Evolutionary conservation across 306 rosid genomes (phyloP).

Genomic region (Vigna reflexopilosa): DNA sequence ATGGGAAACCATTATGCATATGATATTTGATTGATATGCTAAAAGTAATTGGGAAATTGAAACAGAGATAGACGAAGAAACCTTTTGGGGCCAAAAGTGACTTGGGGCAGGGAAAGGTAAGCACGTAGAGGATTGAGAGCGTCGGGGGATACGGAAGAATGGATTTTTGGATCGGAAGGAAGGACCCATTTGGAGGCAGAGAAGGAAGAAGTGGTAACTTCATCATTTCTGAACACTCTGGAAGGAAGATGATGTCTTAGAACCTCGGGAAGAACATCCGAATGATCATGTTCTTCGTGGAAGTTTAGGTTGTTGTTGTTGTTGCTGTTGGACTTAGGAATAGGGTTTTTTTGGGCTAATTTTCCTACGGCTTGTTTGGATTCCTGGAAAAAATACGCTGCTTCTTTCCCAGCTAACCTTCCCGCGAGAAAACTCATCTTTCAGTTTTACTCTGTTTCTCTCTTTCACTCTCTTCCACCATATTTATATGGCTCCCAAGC

Average conservation of each 20-base stretch:
- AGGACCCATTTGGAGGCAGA: conserved; percentile 86
- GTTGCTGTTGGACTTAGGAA: conserved; percentile 24
- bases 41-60: neutral
- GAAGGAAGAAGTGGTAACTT: conserved; percentile 48
- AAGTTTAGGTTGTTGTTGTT: conserved; percentile 27
- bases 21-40: neutral
- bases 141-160: conserved; percentile 53
- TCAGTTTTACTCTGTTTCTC: neutral
- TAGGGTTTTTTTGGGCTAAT: conserved; percentile 51
- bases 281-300: conserved; percentile 35
- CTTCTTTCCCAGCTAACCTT: conserved; percentile 90
- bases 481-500: neutral
- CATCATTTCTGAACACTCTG: conserved; percentile 56
- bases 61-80: neutral
- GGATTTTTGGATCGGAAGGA: conserved; percentile 51
- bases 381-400: conserved; percentile 85
- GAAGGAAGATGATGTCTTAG: conserved; percentile 82
- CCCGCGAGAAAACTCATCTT: conserved; percentile 89
- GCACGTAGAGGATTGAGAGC: conserved; percentile 80
- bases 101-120: conserved; percentile 80
- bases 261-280: conserved; percentile 88
- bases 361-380: conserved; percentile 82
- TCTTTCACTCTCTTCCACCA: neutral
- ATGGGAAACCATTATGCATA: neutral
- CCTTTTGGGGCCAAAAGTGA: conserved; percentile 95